Percentiles rank a stretch among this genome's conserved stretches.
These are phyloP conservation scores for Cicer bijugum DNA, from an alignment of 306 rosid species.

Conservation along the genomic window DNA sequence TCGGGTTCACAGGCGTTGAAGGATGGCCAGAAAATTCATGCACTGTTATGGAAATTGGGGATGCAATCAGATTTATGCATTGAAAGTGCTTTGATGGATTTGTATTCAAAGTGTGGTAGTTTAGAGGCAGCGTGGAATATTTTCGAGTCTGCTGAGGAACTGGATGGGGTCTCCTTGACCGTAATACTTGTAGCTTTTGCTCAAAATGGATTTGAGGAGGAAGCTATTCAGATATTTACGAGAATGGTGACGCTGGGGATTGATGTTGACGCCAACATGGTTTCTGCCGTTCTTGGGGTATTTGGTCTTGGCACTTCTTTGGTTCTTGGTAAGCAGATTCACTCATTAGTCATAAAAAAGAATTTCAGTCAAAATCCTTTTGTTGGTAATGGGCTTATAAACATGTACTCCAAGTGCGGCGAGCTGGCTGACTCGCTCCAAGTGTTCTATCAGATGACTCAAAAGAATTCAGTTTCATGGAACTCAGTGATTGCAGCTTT, in stretches of 20 bases:
- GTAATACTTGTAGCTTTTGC: constrained; percentile 86
- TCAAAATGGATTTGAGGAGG: constrained; percentile 83
- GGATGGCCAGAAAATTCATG: constrained; percentile 81
- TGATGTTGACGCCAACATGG: constrained; percentile 67
- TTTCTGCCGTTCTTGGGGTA: constrained; percentile 85
- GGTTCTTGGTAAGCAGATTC: constrained; percentile 75
- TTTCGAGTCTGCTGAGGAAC: constrained; percentile 72
- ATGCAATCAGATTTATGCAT: constrained; percentile 72
- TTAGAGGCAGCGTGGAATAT: constrained; percentile 72
- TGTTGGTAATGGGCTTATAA: constrained; percentile 83
- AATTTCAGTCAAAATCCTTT: constrained; percentile 64
- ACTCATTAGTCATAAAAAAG: constrained; percentile 64
- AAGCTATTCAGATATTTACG: constrained; percentile 74
- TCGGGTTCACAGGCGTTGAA: constrained; percentile 74
- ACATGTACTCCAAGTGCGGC: constrained; percentile 92
- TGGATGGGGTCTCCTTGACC: constrained; percentile 81
- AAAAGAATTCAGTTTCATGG: constrained; percentile 74
- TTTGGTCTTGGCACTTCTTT: constrained; percentile 78
- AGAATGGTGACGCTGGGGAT: constrained; percentile 71
- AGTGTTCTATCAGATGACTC: constrained; percentile 61
- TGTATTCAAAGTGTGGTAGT: constrained; percentile 81
- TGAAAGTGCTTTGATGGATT: constrained; percentile 90
- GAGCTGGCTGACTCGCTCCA: constrained; percentile 64
- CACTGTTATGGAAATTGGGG: constrained; percentile 76
- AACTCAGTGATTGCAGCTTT: constrained; percentile 87